Evolutionary conservation across 1,139 yeast genomes (phyloP), one percentile per base, ranked within the genome.

Genomic region (Saccharomycopsis crataegensis): DNA sequence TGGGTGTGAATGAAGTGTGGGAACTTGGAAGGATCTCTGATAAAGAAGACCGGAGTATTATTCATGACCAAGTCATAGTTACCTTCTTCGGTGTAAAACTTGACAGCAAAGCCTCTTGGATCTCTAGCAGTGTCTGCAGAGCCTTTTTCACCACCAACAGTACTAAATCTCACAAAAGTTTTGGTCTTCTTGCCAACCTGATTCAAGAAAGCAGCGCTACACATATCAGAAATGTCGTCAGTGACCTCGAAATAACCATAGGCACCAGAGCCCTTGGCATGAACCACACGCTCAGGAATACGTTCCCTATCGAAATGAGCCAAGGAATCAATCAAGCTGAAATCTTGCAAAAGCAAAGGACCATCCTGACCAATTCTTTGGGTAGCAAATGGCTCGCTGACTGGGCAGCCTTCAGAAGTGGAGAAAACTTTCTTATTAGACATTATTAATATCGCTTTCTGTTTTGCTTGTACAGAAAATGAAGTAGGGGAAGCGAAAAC

Each of bases 391-490:
- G 74, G 71, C 53, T 69, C 70, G 50, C 67, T 67, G 50, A 69
- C 79, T 49, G 94, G 94, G 63, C 80, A 76, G 55, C 95, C 95
- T 65, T 82, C 82, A 59, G 90, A 79, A 61, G 86, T 82, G 14
- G 94, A 78, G 69, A 70, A 80, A 28, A 71, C 76, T 9, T 61
- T 74, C 47, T 53, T 55, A 12, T 52, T 49, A 3, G 46, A 43
- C 46, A 43, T 43, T 43, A 6, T 8, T 42, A 12, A 22, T 2
- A 12, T 37, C 3, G 4, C 16, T 37, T 37, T n/a, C 16, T 37
- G 3, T n/a, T 22, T 12, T 3, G 14, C 4, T 37, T 37, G 41
- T 12, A 37, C 3, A 12, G 14, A 37, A 37, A 3, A 42, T 16
- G 5, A 42, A 5, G 12, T 42, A 3, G n/a, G 40, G 40, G 5